phyloP scores from a whole-genome alignment of 106 monocot genomes.

The Phalaenopsis equestris region DNA sequence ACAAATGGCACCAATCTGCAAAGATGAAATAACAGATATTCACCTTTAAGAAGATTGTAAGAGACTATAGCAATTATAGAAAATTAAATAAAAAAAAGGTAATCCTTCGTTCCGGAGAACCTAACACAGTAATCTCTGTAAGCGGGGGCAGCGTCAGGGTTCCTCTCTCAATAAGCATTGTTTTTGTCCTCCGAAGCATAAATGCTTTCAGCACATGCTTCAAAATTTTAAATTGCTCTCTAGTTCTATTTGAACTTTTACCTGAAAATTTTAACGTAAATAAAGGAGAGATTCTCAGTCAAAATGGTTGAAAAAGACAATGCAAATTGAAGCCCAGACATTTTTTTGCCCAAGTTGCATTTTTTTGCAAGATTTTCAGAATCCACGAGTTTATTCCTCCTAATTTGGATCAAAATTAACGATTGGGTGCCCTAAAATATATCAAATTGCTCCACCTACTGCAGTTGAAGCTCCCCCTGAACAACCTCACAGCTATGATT shows the following conservation, averaged over 20 bases:
- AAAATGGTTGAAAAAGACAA: neutral
- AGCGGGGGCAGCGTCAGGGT: conserved; percentile 67
- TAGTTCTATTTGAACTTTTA: conserved; percentile 20
- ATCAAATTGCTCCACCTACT: too few species aligned
- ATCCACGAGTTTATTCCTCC: neutral
- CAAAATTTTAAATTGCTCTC: conserved; percentile 51
- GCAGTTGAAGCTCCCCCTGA: too few species aligned
- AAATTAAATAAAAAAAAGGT: neutral
- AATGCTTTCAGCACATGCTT: conserved; percentile 79
- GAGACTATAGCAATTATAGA: neutral
- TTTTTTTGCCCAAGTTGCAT: neutral
- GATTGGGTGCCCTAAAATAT: too few species aligned
- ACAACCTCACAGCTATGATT: too few species aligned
- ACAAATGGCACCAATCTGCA: conserved; percentile 65
- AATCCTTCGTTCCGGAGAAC: neutral
- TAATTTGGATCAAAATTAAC: neutral
- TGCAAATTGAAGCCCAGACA: neutral
- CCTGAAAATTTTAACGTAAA: conserved; percentile 26
- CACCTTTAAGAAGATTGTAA: neutral
- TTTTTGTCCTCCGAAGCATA: conserved; percentile 97
- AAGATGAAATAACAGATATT: conserved; percentile 9
- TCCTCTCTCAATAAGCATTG: conserved; percentile 66
- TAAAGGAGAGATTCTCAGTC: neutral
- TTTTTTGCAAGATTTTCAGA: neutral
- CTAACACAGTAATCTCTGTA: conserved; percentile 90